These are phyloP conservation scores for Stipa capillata DNA, from an alignment of 176 grass and related monocot genomes.

Conservation along the genomic window DNA sequence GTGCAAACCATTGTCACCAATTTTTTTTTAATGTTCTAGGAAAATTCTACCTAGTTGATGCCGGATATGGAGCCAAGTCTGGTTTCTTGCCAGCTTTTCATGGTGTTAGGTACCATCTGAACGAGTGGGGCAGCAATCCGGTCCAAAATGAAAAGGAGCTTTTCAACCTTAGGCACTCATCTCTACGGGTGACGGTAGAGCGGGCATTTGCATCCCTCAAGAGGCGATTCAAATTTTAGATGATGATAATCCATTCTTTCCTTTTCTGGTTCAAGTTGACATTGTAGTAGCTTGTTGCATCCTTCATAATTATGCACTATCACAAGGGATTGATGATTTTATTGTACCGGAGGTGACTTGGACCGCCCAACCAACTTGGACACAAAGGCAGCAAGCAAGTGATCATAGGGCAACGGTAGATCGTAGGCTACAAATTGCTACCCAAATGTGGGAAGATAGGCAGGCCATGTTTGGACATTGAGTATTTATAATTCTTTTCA, in stretches of 20 bases:
- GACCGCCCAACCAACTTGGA: background rate
- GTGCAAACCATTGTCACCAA: background rate
- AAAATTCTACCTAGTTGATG: background rate
- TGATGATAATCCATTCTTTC: background rate
- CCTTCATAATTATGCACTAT: too few relatives aligned
- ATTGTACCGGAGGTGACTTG: background rate
- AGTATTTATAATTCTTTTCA: too few relatives aligned
- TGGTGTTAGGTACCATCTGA: background rate
- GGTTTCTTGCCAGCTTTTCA: background rate
- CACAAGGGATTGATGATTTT: background rate
- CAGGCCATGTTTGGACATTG: background rate
- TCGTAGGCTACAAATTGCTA: background rate
- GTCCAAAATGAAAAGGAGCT: background rate
- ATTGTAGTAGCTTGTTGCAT: background rate
- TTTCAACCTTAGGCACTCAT: background rate
- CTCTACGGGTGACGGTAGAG: background rate
- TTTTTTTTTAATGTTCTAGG: background rate
- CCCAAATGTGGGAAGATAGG: background rate
- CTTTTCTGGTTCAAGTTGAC: background rate
- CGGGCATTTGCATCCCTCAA: background rate
- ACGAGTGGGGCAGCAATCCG: background rate
- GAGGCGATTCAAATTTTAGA: background rate
- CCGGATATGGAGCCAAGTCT: background rate
- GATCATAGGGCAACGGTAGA: background rate
- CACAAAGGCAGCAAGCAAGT: background rate